Percentiles rank a stretch among this genome's conserved stretches.
Conservation (phyloP, 306 rosid genomes). For the Cucurbita maxima region DNA sequence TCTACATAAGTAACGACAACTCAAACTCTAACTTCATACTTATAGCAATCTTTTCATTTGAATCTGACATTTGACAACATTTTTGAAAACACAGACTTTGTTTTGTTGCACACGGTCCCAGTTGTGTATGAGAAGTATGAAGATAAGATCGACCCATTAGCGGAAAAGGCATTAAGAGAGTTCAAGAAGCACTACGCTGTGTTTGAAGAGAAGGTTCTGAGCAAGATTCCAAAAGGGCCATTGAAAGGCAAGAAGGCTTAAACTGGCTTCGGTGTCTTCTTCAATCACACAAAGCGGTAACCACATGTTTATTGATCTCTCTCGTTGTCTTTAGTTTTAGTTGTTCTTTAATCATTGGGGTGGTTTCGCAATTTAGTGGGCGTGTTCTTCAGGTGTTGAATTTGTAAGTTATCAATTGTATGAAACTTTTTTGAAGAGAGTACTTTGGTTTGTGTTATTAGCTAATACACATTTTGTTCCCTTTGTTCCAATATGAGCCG, state of each 20-base stretch:
- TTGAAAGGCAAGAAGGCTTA: constrained; percentile 46
- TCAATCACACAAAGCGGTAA: neutral
- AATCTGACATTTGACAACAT: neutral
- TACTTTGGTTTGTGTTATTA: neutral
- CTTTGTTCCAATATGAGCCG: too few species aligned
- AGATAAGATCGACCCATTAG: constrained; percentile 53
- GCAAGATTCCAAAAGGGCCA: constrained; percentile 65
- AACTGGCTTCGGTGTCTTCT: neutral
- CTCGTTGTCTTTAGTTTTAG: neutral
- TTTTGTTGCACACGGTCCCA: constrained; percentile 71
- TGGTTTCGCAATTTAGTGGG: neutral
- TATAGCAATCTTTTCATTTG: neutral
- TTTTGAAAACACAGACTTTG: constrained; percentile 57
- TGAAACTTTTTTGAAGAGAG: neutral
- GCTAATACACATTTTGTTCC: neutral
- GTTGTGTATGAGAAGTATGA: constrained; percentile 84
- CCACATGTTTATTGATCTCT: neutral
- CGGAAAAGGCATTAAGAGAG: constrained; percentile 55
- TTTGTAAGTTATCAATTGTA: neutral
- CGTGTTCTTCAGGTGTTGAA: neutral
- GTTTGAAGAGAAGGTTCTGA: constrained; percentile 77
- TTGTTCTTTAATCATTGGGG: neutral
- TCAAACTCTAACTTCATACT: neutral
- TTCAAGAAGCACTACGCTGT: constrained; percentile 75
- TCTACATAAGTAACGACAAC: constrained; percentile 59